phyloP scores from a whole-genome alignment of 1,139 yeast genomes.

The Maudiozyma humilis region DNA sequence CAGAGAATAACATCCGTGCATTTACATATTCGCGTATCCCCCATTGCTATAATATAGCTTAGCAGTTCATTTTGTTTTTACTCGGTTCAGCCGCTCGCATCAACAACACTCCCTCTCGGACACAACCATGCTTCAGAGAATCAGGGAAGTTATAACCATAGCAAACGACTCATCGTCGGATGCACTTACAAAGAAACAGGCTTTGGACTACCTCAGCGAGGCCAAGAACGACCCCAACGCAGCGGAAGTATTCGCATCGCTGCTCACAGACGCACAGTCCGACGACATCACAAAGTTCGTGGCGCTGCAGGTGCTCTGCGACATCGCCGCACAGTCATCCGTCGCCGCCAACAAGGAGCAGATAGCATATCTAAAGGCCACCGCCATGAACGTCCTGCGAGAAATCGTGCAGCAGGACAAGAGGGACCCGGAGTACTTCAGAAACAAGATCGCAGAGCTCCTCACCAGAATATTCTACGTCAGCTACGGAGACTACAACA shows the following conservation, averaged over 20 bases:
- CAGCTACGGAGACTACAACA: constrained; percentile 41
- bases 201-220: constrained; percentile 68
- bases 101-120: no score
- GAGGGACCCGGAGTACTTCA: constrained; percentile 53
- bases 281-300: constrained; percentile 61
- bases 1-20: no score
- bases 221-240: constrained; percentile 72
- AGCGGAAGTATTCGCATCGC: constrained; percentile 63
- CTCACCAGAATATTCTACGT: constrained; percentile 62
- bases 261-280: constrained; percentile 41
- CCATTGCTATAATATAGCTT: no score
- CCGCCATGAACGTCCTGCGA: constrained; percentile 37
- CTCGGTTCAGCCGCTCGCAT: no score
- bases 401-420: constrained; percentile 30
- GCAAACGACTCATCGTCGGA: constrained; percentile 80
- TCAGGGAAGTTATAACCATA: constrained; percentile 86
- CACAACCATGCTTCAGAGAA: constrained; percentile 75
- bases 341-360: constrained; percentile 2
- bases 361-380: constrained; percentile 34
- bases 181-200: constrained; percentile 64
- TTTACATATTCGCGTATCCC: no score
- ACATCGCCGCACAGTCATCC: constrained; percentile 33
- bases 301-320: constrained; percentile 72
- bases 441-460: constrained; percentile 73
- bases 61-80: no score